These are phyloP conservation scores for Epichloe amarillans DNA, from an alignment of 2,329 filamentous ascomycete genomes.

Conservation along the genomic window DNA sequence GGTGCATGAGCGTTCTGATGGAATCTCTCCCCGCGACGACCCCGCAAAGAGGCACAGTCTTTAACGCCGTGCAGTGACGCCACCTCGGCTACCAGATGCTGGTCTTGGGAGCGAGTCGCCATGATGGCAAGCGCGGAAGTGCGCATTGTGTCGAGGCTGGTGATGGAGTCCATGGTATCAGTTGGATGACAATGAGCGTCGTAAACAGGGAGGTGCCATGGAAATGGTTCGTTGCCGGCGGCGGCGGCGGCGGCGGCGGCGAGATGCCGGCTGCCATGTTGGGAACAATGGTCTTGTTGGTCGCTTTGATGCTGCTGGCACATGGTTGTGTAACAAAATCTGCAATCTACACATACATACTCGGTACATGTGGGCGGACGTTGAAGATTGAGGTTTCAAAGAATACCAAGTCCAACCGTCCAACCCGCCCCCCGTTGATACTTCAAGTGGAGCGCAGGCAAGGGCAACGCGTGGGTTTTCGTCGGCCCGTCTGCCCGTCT, in stretches of 20 bases:
- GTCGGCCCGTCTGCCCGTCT: neutral
- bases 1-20: neutral
- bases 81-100: conserved; percentile 53
- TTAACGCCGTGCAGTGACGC: conserved; percentile 42
- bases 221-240: conserved; percentile 26
- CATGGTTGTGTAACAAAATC: neutral
- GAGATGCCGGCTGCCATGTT: neutral
- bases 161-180: conserved; percentile 54
- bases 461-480: neutral
- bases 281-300: neutral
- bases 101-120: conserved; percentile 64
- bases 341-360: too few species aligned
- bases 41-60: neutral
- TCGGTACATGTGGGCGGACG: too few species aligned
- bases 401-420: neutral
- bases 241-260: neutral
- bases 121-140: conserved; percentile 57
- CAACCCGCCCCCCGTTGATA: neutral
- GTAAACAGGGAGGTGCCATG: conserved; percentile 58
- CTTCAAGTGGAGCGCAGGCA: neutral
- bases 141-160: conserved; percentile 49
- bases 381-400: neutral
- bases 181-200: conserved; percentile 81
- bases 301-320: neutral
- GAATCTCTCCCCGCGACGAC: neutral